These are phyloP conservation scores for Hansenula anomala DNA, from an alignment of 1,139 yeast genomes.

Conservation along the genomic window DNA sequence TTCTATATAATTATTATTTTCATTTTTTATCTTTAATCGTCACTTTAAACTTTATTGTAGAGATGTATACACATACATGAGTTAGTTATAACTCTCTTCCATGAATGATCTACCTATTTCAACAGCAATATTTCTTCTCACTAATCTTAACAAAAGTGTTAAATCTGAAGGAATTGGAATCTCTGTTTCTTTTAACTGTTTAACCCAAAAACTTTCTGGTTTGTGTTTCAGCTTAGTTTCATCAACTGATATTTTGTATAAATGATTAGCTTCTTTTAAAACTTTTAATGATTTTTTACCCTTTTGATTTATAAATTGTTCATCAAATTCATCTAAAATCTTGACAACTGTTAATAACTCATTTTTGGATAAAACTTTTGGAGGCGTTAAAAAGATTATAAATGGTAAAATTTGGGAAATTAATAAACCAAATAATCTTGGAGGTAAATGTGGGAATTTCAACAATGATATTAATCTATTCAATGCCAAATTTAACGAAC, in stretches of 20 bases:
- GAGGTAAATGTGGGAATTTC: conserved; percentile 61
- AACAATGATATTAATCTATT: conserved; percentile 47
- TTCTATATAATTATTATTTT: too few relatives aligned
- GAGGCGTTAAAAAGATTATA: conserved; percentile 23
- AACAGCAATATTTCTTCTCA: conserved; percentile 20
- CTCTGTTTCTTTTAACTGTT: conserved; percentile 11
- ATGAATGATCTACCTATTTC: conserved; percentile 20
- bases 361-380: conserved; percentile 22
- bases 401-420: conserved; percentile 47
- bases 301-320: conserved; percentile 12
- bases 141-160: conserved; percentile 7
- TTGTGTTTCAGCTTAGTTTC: neutral
- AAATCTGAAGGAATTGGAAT: conserved; percentile 15
- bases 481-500: conserved; percentile 27
- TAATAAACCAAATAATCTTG: conserved; percentile 43
- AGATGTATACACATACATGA: too few relatives aligned
- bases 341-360: conserved; percentile 45
- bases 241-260: conserved; percentile 8
- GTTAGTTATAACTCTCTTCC: conserved; percentile 9
- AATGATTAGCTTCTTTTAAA: conserved; percentile 14
- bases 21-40: too few relatives aligned
- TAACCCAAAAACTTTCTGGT: conserved; percentile 12
- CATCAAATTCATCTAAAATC: conserved; percentile 43
- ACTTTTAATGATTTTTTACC: conserved; percentile 33
- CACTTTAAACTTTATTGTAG: too few relatives aligned